Percentiles rank a stretch among this genome's conserved stretches.
phyloP scores from a whole-genome alignment of 2,329 filamentous ascomycete species.

The Alternaria longipes region DNA sequence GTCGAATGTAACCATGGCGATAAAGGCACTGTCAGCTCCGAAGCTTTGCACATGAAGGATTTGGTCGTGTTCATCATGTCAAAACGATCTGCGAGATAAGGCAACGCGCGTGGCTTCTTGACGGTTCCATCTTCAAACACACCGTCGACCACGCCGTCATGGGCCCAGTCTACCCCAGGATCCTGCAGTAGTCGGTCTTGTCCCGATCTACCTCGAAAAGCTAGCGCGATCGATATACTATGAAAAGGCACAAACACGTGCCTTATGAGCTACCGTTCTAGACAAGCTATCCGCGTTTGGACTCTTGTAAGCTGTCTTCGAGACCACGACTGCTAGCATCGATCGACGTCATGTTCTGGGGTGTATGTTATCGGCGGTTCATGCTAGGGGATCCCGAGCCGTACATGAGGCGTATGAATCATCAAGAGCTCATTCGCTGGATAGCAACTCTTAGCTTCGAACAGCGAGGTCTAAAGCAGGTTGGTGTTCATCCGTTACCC shows the following conservation, averaged over 20 bases:
- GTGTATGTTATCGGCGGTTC: slow-evolving; percentile 8
- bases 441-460: slow-evolving; percentile 3
- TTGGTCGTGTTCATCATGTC: background rate
- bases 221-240: slow-evolving; percentile 23
- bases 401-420: slow-evolving; percentile 9
- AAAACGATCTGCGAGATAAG: background rate
- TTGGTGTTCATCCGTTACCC: slow-evolving; percentile 17
- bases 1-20: background rate
- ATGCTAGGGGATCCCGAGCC: background rate
- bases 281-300: background rate
- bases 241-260: background rate
- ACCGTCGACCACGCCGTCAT: slow-evolving; percentile 9
- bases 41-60: background rate
- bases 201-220: slow-evolving; percentile 15
- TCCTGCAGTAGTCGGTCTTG: background rate
- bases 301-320: slow-evolving; percentile 6
- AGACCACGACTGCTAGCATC: slow-evolving; percentile 12
- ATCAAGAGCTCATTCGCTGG: slow-evolving; percentile 23
- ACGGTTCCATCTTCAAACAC: slow-evolving; percentile 5
- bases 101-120: slow-evolving; percentile 1
- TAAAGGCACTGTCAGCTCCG: background rate
- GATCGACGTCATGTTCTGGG: slow-evolving; percentile 13
- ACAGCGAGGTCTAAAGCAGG: slow-evolving; percentile 1
- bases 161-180: slow-evolving; percentile 2
- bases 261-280: background rate